Percentiles rank a stretch among this genome's conserved stretches.
phyloP scores from a whole-genome alignment of 306 rosid species.

The Cicer chorassanicum region DNA sequence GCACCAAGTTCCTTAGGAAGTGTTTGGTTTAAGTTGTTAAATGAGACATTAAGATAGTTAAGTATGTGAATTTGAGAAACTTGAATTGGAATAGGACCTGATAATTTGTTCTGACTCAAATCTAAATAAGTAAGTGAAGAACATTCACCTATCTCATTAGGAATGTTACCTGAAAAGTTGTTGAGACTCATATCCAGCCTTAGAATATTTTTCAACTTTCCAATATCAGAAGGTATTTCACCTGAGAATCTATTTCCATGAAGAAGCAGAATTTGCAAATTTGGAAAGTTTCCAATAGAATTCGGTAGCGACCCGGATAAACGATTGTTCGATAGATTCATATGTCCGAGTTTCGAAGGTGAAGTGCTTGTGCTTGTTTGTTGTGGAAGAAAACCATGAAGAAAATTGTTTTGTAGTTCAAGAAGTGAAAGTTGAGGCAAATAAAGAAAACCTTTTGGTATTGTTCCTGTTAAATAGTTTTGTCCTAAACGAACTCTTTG shows the following conservation, averaged over 20 bases:
- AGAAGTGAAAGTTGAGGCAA: constrained; percentile 74
- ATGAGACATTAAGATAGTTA: constrained; percentile 82
- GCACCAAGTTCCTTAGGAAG: constrained; percentile 75
- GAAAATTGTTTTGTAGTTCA: constrained; percentile 82
- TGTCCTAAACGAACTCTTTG: constrained; percentile 79
- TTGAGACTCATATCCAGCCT: constrained; percentile 78
- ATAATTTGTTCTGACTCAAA: constrained; percentile 85
- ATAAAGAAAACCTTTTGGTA: constrained; percentile 76
- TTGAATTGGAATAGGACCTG: constrained; percentile 78
- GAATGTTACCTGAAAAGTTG: constrained; percentile 77
- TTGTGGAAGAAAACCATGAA: constrained; percentile 66
- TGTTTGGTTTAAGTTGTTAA: constrained; percentile 72
- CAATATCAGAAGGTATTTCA: constrained; percentile 69
- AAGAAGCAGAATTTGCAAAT: constrained; percentile 65
- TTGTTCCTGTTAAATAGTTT: constrained; percentile 72
- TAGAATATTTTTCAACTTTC: constrained; percentile 61
- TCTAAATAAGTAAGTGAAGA: constrained; percentile 66
- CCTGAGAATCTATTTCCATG: constrained; percentile 75
- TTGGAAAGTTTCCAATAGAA: constrained; percentile 70
- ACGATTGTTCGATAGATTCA: constrained; percentile 81
- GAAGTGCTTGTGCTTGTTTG: constrained; percentile 46
- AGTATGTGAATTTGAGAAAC: constrained; percentile 71
- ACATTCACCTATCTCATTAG: constrained; percentile 67
- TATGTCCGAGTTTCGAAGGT: constrained; percentile 67
- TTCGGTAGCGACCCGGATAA: constrained; percentile 71